Base-by-base conservation (phyloP, 768 basidiomycete genomes). In the Amanita rubescens region DNA sequence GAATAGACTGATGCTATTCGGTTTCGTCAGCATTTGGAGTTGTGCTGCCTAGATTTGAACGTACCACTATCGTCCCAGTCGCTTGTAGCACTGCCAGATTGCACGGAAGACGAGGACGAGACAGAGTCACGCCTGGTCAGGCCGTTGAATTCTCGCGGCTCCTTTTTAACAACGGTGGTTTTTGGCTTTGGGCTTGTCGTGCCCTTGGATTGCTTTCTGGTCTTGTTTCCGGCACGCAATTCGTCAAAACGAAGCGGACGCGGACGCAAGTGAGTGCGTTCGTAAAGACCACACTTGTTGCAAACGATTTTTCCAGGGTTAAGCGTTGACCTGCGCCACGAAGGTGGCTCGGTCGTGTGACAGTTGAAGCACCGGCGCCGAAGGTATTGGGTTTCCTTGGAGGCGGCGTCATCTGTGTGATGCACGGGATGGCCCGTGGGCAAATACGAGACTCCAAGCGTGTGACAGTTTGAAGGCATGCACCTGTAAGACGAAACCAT, bases 301-400 rank as follows among this genome's bases (percentile, higher is more conserved):
- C 90, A 93, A 42, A 93, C 90, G 63, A 93, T 93, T 70, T 93
- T 93, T 58, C 90, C 90, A 0, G 87, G 88, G 67, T 90, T 90
- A 63, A 93, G 84, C 4, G 90, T 92, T 27, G 82, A 85, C 42
- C 90, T 81, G 51, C 90, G 84, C 90, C 90, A 93, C 22, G 81
- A 84, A 6, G 90, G 90, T 0, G 90, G 90, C 65, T 93, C 90
- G 1, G 90, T 93, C 17, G 90, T 90, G 65, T 90, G 90, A 71
- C 90, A 93, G 70, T 93, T 93, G 76, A 86, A 89, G 71, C 90
- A 93, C 8, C 89, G 77, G 35, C 90, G 78, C 20, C 90, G 87
- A 53, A 93, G 84, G 65, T 90, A 91, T 70, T 93, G 90, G 0
- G 90, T 93, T 67, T 93, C 90, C 69, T 93, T 93, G 39, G 84